Conservation (phyloP, 176 grass and related monocot genomes). For the Pontederia paniculata region DNA sequence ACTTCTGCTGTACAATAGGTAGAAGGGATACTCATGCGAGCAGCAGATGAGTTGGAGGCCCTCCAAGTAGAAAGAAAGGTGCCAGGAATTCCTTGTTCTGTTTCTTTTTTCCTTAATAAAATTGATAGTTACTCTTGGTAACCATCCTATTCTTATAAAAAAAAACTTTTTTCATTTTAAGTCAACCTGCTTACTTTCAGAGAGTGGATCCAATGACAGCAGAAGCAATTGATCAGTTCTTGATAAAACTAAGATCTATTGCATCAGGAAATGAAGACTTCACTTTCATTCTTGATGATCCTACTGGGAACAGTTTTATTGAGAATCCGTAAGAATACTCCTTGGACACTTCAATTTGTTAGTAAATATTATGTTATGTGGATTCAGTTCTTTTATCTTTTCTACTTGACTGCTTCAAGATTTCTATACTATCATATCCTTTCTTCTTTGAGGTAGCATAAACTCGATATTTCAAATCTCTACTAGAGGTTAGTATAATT, state of each 20-base stretch:
- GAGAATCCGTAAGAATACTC: constrained; percentile 67
- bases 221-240: constrained; percentile 81
- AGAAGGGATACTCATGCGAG: constrained; percentile 71
- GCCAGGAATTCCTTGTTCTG: neutral
- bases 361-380: no score
- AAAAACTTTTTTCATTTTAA: neutral
- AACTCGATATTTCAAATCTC: no score
- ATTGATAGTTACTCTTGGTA: no score
- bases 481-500: no score
- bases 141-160: constrained; percentile 1
- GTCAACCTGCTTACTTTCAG: constrained; percentile 23
- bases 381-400: no score
- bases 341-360: no score
- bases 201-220: constrained; percentile 86
- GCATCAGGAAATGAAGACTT: constrained; percentile 57
- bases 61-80: constrained; percentile 96
- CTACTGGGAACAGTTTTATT: constrained; percentile 89
- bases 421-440: no score
- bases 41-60: constrained; percentile 57
- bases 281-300: constrained; percentile 86
- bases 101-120: constrained; percentile 16
- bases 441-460: no score
- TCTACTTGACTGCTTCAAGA: no score
- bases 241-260: constrained; percentile 63
- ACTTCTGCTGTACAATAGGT: constrained; percentile 32